Base-by-base conservation (phyloP, 257 asterid species). In the Dorcoceras hygrometricum region DNA sequence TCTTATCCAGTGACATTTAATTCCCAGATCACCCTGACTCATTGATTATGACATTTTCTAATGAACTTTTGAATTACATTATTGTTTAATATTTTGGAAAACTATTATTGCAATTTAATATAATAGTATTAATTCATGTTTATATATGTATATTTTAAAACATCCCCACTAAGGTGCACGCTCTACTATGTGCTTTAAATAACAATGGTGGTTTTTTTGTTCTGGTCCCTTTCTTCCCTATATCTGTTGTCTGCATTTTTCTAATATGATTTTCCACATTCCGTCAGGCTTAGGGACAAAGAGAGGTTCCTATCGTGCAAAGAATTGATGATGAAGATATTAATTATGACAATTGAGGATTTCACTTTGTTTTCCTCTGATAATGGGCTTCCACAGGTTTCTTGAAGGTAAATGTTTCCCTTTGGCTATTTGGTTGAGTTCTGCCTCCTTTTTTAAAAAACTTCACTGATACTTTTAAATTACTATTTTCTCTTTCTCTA, bases 291-390 rank as follows among this genome's bases (percentile, higher is more conserved):
- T 73, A 82, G 95, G 87, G 95, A 65, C 64, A 76, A 73, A 75
- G 57, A 48, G 87, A 77, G 70, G 51, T 69, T 57, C 62, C 63
- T 67, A 59, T 88, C 18, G 11, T 77, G 22, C 62, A 70, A 75
- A 79, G 97, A 71, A 84, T 91, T 66, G 72, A 82, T 25, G 97
- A 88, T 25, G 89, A 85, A 11, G 90, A 86, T 31, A n/a, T 68
- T 9, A 89, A 77, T 25, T 87, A 78, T 8, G 82, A 77, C 6
- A 72, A 78, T n/a, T 2, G 84, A 74, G 46, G 82, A 77, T 62
- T 60, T 76, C 8, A 69, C 62, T 54, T 32, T 69, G 8, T 73
- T 59, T 60, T 34, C 72, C 0, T 61, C 55, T 50, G 76, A 77
- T 23, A 28, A 29, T 25, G 81, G 29, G 36, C 78, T 25, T 79